phyloP scores from a whole-genome alignment of 1,284 basidiomycete species.

The Melampsora abietis-canadensis region DNA sequence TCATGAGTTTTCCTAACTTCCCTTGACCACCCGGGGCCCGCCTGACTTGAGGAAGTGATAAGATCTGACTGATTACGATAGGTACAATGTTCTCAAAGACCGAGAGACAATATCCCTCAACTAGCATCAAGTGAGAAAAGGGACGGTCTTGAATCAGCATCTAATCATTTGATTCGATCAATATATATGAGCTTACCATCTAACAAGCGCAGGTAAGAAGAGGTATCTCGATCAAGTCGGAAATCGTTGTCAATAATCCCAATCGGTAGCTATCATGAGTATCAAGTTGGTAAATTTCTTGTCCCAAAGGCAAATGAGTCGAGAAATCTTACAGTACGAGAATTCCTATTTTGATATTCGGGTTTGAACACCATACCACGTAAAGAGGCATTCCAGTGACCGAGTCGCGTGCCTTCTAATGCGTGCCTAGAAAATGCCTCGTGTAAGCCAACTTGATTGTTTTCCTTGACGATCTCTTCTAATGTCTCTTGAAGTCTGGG shows the following conservation, averaged over 20 bases:
- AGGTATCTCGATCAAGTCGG: constrained; percentile 1
- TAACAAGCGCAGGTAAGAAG: constrained; percentile 7
- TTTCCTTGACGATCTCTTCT: background rate
- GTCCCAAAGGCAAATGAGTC: background rate
- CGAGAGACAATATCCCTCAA: constrained; percentile 14
- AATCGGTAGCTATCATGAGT: constrained; percentile 1
- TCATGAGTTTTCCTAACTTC: constrained; percentile 9
- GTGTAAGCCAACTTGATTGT: background rate
- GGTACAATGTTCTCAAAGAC: constrained; percentile 25
- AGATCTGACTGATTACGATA: constrained; percentile 16
- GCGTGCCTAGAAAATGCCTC: constrained; percentile 13
- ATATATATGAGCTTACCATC: constrained; percentile 8
- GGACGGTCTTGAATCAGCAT: background rate
- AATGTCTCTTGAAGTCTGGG: background rate
- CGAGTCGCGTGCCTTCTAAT: constrained; percentile 20
- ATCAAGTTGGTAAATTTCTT: background rate
- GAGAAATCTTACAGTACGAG: constrained; percentile 2
- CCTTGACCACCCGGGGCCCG: constrained; percentile 31
- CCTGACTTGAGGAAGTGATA: constrained; percentile 12
- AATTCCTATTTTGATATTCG: background rate
- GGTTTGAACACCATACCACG: constrained; percentile 16
- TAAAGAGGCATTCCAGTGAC: constrained; percentile 27
- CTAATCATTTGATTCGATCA: background rate
- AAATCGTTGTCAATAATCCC: constrained; percentile 12
- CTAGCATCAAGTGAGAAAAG: background rate